Conservation (phyloP, 2,329 filamentous ascomycete species). For the Laburnicola sp. region DNA sequence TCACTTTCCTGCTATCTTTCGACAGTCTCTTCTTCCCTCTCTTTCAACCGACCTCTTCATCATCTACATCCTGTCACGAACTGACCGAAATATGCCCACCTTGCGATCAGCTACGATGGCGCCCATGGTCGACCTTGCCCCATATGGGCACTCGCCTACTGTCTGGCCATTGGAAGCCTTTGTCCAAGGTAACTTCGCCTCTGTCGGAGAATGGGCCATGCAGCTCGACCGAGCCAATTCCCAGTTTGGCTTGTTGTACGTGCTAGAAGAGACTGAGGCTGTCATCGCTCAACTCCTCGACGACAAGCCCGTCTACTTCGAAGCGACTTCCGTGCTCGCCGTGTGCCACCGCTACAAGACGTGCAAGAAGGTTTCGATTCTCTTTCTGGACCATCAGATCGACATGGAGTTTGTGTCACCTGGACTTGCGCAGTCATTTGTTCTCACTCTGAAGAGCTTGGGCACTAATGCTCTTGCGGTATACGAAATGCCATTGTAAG, state of each 20-base stretch:
- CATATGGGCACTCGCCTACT: neutral
- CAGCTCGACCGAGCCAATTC: slow-evolving; percentile 20
- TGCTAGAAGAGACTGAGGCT: neutral
- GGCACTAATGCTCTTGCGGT: slow-evolving; percentile 14
- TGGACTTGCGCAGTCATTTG: slow-evolving; percentile 13
- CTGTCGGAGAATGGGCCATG: neutral
- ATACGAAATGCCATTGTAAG: slow-evolving; percentile 17
- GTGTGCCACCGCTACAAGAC: slow-evolving; percentile 14
- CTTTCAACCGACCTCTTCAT: no score
- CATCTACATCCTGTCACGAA: no score
- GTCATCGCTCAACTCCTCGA: slow-evolving; percentile 14
- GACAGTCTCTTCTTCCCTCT: no score
- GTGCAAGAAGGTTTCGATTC: slow-evolving; percentile 21
- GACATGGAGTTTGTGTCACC: slow-evolving; percentile 23
- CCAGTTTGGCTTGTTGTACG: slow-evolving; percentile 22
- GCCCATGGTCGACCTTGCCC: neutral
- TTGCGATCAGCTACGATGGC: neutral
- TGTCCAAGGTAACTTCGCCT: slow-evolving; percentile 12
- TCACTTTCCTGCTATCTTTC: no score
- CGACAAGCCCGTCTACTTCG: slow-evolving; percentile 20
- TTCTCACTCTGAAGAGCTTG: slow-evolving; percentile 12
- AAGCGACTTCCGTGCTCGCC: slow-evolving; percentile 13
- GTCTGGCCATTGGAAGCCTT: slow-evolving; percentile 19
- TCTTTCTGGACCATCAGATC: slow-evolving; percentile 19
- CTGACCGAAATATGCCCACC: no score